Evolutionary conservation across 163 green algal genomes (phyloP), one percentile per base, ranked within the genome.

Genomic region (Scenedesmus sp.): DNA sequence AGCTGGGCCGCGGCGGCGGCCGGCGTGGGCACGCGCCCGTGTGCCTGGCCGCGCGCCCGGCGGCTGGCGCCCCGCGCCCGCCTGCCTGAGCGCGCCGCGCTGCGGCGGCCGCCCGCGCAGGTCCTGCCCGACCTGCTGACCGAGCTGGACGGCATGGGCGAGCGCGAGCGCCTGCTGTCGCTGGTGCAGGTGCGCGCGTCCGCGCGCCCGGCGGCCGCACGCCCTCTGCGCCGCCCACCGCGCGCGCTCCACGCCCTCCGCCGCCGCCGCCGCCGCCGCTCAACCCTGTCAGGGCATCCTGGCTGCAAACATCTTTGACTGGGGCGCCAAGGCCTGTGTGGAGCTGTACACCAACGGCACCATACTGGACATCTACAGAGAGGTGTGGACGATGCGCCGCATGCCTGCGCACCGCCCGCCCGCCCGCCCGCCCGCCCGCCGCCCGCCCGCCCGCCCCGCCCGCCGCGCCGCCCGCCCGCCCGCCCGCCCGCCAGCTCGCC

Each of bases 221-320:
- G n/a, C n/a, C n/a, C n/a, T 14, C 45, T 54, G n/a, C 45, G 45
- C 10, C 50, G n/a, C n/a, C n/a, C n/a, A n/a, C n/a, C n/a, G n/a
- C n/a, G n/a, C n/a, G n/a, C n/a, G n/a, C n/a, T n/a, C n/a, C n/a
- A n/a, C n/a, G n/a, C n/a, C n/a, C n/a, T n/a, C n/a, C n/a, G n/a
- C n/a, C n/a, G n/a, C n/a, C n/a, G n/a, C n/a, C n/a, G n/a, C n/a
- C n/a, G n/a, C n/a, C n/a, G n/a, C n/a, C n/a, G n/a, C n/a, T n/a
- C 39, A 6, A 6, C 7, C 39, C 39, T 47, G 39, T 10, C 69
- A 77, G 85, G 91, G 92, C 10, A 90, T 95, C 6, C 87, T 99
- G 60, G 96, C 96, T 0, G 96, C 89, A 63, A 99, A 99, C 89
- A 98, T 99, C 51, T 99, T 99, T 80, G 96, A 99, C 89, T 99